Evolutionary conservation across 495 filamentous ascomycete genomes (phyloP).

Genomic region (Penicillium riverlandense): DNA sequence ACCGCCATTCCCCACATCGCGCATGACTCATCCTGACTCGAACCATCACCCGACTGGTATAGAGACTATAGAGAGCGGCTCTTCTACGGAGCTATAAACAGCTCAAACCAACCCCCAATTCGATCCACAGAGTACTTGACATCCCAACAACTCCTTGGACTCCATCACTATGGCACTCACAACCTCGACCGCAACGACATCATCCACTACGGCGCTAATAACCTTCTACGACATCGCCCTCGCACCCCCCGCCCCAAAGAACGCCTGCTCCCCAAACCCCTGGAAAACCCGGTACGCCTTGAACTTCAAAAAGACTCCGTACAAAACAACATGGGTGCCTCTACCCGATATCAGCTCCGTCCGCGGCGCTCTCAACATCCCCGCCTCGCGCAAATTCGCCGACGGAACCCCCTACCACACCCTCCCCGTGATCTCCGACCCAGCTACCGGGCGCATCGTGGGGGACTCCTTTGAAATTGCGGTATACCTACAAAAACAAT

Average conservation of each 20-base stretch:
- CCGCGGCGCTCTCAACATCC: slow-evolving; percentile 36
- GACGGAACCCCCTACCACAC: slow-evolving; percentile 54
- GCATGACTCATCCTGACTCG: too few relatives aligned
- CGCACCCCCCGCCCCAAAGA: slow-evolving; percentile 25
- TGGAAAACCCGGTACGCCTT: slow-evolving; percentile 55
- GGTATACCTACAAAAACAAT: slow-evolving; percentile 45
- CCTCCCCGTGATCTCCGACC: slow-evolving; percentile 50
- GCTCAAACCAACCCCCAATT: too few relatives aligned
- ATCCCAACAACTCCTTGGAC: too few relatives aligned
- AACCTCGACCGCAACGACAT: not conserved
- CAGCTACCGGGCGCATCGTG: slow-evolving; percentile 27
- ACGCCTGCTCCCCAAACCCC: slow-evolving; percentile 43
- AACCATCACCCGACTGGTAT: too few relatives aligned
- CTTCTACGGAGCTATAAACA: too few relatives aligned
- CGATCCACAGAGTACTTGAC: too few relatives aligned
- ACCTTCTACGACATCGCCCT: slow-evolving; percentile 53
- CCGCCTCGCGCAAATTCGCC: slow-evolving; percentile 43
- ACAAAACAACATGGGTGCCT: slow-evolving; percentile 45
- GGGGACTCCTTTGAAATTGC: slow-evolving; percentile 61
- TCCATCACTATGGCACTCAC: not conserved
- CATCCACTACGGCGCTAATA: slow-evolving; percentile 14
- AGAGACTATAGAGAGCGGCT: too few relatives aligned
- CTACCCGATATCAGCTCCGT: slow-evolving; percentile 41
- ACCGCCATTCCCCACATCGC: too few relatives aligned
- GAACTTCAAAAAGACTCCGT: slow-evolving; percentile 50